Conservation (phyloP, 75 land plant genomes). For the Isoetes taiwanensis region DNA sequence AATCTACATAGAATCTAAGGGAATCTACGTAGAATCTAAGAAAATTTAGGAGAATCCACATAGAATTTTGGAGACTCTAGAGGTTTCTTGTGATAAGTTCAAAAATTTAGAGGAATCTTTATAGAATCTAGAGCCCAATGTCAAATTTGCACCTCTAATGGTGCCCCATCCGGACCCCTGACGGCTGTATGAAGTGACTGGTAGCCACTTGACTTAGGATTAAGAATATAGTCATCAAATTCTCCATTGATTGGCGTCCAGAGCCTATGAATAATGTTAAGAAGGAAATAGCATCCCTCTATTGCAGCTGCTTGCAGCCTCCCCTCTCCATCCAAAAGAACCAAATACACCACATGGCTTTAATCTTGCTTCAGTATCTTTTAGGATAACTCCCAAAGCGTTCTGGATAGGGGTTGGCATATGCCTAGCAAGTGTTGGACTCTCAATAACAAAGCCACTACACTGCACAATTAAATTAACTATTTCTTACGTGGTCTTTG, state of each 20-base stretch:
- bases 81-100: too few relatives aligned
- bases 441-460: too few relatives aligned
- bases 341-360: slow-evolving; percentile 46
- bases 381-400: slow-evolving; percentile 33
- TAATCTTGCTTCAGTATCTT: slow-evolving; percentile 29
- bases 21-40: too few relatives aligned
- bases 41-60: too few relatives aligned
- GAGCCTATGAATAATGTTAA: slow-evolving; percentile 83
- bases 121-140: too few relatives aligned
- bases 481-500: too few relatives aligned
- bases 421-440: too few relatives aligned
- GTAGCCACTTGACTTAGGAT: slow-evolving; percentile 95
- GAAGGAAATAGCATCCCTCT: slow-evolving; percentile 77
- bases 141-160: slow-evolving; percentile 90
- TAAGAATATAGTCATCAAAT: slow-evolving; percentile 94
- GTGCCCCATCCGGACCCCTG: slow-evolving; percentile 76
- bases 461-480: too few relatives aligned
- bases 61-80: too few relatives aligned
- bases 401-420: too few relatives aligned
- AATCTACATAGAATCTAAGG: too few relatives aligned
- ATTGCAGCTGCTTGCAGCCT: slow-evolving; percentile 79
- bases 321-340: slow-evolving; percentile 87
- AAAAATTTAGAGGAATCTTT: too few relatives aligned
- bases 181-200: slow-evolving; percentile 99
- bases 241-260: slow-evolving; percentile 95